Evolutionary conservation across 169 alveolate species (phyloP).

Genomic region (Fabrea salina): DNA sequence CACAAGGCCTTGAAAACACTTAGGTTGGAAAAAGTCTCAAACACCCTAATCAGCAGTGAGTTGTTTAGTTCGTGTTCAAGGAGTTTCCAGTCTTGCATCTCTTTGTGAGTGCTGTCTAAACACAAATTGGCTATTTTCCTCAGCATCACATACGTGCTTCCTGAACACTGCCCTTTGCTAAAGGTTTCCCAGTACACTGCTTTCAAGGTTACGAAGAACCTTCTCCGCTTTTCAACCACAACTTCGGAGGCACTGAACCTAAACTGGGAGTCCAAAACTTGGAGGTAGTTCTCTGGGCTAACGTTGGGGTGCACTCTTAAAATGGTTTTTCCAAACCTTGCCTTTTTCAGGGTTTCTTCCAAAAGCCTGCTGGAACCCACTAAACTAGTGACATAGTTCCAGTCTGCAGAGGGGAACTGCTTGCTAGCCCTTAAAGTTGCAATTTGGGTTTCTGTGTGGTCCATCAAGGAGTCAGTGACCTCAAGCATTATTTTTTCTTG

Average conservation of each 20-base stretch:
- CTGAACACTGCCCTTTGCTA: slow-evolving; percentile 27
- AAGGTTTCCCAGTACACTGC: slow-evolving; percentile 28
- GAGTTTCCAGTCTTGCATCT: slow-evolving; percentile 10
- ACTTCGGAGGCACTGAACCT: not conserved
- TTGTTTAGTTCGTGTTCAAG: not conserved
- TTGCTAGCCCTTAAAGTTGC: not conserved
- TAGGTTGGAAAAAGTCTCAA: not conserved
- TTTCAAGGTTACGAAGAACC: slow-evolving; percentile 4
- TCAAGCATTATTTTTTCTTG: not conserved
- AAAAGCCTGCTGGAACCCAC: slow-evolving; percentile 8
- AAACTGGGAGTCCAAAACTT: not conserved
- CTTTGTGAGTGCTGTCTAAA: not conserved
- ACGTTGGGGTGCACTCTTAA: not conserved
- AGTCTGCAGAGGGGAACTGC: not conserved
- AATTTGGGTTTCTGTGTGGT: not conserved
- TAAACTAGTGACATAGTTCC: slow-evolving; percentile 10
- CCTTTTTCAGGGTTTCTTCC: not conserved
- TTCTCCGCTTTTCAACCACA: not conserved
- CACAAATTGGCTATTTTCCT: not conserved
- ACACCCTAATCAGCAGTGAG: not conserved
- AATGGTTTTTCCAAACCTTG: not conserved
- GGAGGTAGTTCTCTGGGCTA: not conserved
- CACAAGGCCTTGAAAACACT: not conserved
- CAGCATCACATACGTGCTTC: not conserved
- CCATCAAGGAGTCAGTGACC: not conserved